A percentile compares a stretch with the other conserved stretches of the same genome.
phyloP scores from a whole-genome alignment of 1,284 basidiomycete species.

The Bondarzewia mesenterica region DNA sequence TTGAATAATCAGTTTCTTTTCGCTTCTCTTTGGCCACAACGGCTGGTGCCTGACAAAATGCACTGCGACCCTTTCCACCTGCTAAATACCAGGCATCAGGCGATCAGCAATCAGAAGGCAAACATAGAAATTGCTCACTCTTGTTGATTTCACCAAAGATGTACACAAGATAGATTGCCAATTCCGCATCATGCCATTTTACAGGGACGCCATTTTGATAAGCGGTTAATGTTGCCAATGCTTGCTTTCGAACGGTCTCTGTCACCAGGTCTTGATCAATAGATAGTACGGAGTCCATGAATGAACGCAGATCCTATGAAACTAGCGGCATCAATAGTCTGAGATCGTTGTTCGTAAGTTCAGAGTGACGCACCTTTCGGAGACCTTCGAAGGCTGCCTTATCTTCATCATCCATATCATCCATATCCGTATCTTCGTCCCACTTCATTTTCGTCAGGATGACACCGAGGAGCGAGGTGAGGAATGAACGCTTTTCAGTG shows the following conservation, averaged over 20 bases:
- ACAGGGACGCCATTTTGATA: constrained; percentile 54
- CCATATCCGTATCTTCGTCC: constrained; percentile 77
- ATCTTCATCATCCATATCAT: constrained; percentile 87
- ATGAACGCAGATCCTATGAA: constrained; percentile 67
- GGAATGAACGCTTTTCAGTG: constrained; percentile 71
- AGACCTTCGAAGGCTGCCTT: constrained; percentile 78
- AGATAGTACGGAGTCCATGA: constrained; percentile 75
- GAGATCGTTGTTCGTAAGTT: constrained; percentile 4
- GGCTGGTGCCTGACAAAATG: constrained; percentile 64
- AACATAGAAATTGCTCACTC: constrained; percentile 32
- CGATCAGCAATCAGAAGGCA: background rate
- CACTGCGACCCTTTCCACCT: constrained; percentile 66
- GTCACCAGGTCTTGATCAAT: constrained; percentile 81
- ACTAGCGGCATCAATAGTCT: background rate
- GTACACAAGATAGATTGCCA: constrained; percentile 87
- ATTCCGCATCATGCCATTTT: constrained; percentile 92
- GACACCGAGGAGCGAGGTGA: constrained; percentile 74
- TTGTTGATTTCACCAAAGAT: constrained; percentile 93
- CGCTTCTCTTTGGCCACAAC: constrained; percentile 58
- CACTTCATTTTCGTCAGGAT: constrained; percentile 89
- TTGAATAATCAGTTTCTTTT: constrained; percentile 70
- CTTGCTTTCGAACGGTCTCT: constrained; percentile 60
- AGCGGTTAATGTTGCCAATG: constrained; percentile 64
- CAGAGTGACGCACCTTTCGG: constrained; percentile 54
- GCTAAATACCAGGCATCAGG: constrained; percentile 26